Percentiles rank a stretch among this genome's conserved stretches.
phyloP scores from a whole-genome alignment of 768 basidiomycete genomes.

The Auriscalpium microsporum region DNA sequence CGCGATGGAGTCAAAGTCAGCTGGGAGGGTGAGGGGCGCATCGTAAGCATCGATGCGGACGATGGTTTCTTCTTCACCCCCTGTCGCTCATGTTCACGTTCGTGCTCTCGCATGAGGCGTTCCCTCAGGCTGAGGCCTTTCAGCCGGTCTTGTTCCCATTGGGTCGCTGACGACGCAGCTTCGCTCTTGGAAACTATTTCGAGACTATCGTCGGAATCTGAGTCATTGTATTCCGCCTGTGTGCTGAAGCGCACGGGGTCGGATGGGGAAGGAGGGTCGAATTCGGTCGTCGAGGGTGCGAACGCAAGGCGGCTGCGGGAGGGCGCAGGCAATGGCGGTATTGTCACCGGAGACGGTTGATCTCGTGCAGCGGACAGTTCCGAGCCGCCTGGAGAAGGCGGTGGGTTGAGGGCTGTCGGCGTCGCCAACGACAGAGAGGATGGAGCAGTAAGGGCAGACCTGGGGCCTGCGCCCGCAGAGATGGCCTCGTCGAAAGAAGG shows the following conservation, averaged over 20 bases:
- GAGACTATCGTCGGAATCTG: constrained; percentile 11
- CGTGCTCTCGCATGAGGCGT: neutral
- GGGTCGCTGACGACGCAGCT: constrained; percentile 1
- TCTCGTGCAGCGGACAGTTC: neutral
- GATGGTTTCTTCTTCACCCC: neutral
- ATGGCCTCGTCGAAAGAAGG: constrained; percentile 70
- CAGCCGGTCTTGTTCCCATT: constrained; percentile 7
- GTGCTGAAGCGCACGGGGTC: constrained; percentile 14
- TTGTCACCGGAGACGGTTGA: constrained; percentile 8
- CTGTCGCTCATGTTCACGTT: neutral
- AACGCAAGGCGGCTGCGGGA: constrained; percentile 6
- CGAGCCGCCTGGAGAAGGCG: neutral
- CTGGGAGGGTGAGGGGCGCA: constrained; percentile 11
- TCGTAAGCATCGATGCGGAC: neutral
- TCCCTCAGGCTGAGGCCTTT: neutral
- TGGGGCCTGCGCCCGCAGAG: constrained; percentile 9
- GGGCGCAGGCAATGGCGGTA: constrained; percentile 10
- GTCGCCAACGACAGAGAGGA: constrained; percentile 2
- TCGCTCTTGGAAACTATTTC: constrained; percentile 14
- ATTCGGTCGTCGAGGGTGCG: neutral
- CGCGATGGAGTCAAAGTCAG: constrained; percentile 7
- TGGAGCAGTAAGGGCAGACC: constrained; percentile 7
- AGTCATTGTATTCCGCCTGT: constrained; percentile 14
- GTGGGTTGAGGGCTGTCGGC: constrained; percentile 6
- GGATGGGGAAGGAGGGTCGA: neutral